phyloP scores from a whole-genome alignment of 1,284 basidiomycete genomes.

The Heimioporus punctisporus region DNA sequence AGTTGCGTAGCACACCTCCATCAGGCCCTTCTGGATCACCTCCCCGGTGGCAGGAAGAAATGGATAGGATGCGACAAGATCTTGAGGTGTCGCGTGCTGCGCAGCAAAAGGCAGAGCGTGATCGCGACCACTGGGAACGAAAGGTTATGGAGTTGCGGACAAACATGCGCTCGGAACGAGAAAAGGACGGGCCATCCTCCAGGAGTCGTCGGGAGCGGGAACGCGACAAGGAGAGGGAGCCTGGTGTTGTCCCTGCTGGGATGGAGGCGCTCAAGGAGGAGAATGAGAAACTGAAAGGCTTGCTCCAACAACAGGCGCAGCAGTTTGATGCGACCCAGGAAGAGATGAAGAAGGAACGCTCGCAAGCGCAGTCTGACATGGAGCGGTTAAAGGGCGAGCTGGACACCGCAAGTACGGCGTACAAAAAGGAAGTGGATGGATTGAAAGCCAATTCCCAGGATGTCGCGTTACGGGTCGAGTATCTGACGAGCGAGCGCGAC shows the following conservation, averaged over 20 bases:
- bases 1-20: neutral
- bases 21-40: neutral
- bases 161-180: conserved; percentile 6
- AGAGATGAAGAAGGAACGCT: conserved; percentile 5
- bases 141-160: conserved; percentile 20
- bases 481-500: conserved; percentile 26
- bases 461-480: conserved; percentile 19
- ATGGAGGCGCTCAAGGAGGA: conserved; percentile 25
- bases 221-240: conserved; percentile 17
- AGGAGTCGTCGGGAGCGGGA: conserved; percentile 27
- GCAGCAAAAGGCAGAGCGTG: conserved; percentile 17
- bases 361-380: conserved; percentile 6
- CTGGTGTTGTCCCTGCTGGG: neutral
- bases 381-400: conserved; percentile 14
- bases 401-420: conserved; percentile 1
- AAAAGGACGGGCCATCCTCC: conserved; percentile 13
- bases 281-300: conserved; percentile 21
- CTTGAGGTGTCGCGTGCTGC: conserved; percentile 10
- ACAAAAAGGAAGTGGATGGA: conserved; percentile 19
- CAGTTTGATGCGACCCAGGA: conserved; percentile 10
- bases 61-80: conserved; percentile 4
- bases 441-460: conserved; percentile 21
- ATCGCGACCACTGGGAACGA: conserved; percentile 20
- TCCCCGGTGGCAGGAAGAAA: conserved; percentile 15
- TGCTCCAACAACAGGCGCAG: conserved; percentile 18